Conservation (phyloP, 164 flowering plant species). For the Houttuynia cordata region DNA sequence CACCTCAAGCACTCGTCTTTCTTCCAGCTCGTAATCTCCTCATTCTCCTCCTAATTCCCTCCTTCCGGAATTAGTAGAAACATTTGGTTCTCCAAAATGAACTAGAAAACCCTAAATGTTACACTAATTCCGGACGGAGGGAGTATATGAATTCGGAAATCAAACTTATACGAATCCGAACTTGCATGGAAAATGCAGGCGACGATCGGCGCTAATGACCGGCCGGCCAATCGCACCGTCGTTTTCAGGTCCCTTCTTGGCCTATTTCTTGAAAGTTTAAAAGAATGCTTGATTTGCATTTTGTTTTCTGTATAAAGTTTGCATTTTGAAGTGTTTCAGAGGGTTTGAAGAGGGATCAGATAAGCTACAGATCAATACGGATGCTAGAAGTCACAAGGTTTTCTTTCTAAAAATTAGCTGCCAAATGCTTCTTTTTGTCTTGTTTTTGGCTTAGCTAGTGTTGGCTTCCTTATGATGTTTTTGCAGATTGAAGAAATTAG, state of each 20-base stretch:
- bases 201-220: conserved; percentile 53
- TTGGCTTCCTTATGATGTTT: not conserved
- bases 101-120: too few relatives aligned
- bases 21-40: conserved; percentile 45
- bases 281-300: not conserved
- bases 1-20: conserved; percentile 53
- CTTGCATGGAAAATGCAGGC: conserved; percentile 30
- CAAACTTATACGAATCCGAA: too few relatives aligned
- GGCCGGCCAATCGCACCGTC: conserved; percentile 86
- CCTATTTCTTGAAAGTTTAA: conserved; percentile 1
- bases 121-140: too few relatives aligned
- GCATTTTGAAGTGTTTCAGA: conserved; percentile 22
- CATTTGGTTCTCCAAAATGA: too few relatives aligned
- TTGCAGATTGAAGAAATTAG: conserved; percentile 71
- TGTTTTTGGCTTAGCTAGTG: not conserved
- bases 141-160: too few relatives aligned
- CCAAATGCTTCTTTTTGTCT: not conserved
- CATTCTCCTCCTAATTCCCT: not conserved
- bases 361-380: conserved; percentile 69
- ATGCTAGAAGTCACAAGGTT: conserved; percentile 44
- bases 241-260: conserved; percentile 53
- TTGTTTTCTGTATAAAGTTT: not conserved
- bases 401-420: not conserved
- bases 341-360: conserved; percentile 62
- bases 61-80: too few relatives aligned